Base-by-base conservation (phyloP, 495 filamentous ascomycete species). In the Poronia punctata region DNA sequence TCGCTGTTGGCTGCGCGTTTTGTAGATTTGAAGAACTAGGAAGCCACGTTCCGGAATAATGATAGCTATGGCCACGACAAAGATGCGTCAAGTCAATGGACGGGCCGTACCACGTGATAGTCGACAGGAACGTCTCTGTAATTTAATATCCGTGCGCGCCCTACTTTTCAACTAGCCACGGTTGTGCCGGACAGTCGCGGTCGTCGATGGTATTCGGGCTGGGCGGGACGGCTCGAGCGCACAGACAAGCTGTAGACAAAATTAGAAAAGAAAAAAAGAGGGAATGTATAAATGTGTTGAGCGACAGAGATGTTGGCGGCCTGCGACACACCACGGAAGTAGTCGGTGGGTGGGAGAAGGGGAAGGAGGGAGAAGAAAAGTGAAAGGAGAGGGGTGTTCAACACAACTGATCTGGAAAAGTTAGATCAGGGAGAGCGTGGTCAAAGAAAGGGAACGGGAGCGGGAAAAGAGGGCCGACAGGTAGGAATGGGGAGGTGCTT, bases 101-200 rank as follows among this genome's bases (percentile, higher is more conserved):
- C n/a, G n/a, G n/a, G n/a, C n/a, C n/a, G n/a, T n/a, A n/a, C n/a
- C n/a, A n/a, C n/a, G n/a, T n/a, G n/a, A n/a, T n/a, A n/a, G n/a
- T n/a, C n/a, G n/a, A n/a, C n/a, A n/a, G n/a, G n/a, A n/a, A n/a
- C n/a, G n/a, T n/a, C n/a, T n/a, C n/a, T n/a, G n/a, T n/a, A n/a
- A n/a, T n/a, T n/a, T n/a, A n/a, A n/a, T n/a, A n/a, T n/a, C n/a
- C n/a, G n/a, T n/a, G n/a, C n/a, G n/a, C n/a, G n/a, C n/a, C n/a
- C n/a, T n/a, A n/a, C n/a, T n/a, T n/a, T n/a, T n/a, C n/a, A 40
- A 38, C 43, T 44, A 53, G 44, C 49, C 51, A 43, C 52, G 55
- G 52, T 59, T 56, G 55, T 59, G 49, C 55, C 55, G 49, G 52
- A 59, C 55, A 59, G 52, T 59, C 52, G 55, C 49, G 52, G 45